Base-by-base conservation (phyloP, 371 early-diverging fungal genomes). In the Parasitella parasitica region DNA sequence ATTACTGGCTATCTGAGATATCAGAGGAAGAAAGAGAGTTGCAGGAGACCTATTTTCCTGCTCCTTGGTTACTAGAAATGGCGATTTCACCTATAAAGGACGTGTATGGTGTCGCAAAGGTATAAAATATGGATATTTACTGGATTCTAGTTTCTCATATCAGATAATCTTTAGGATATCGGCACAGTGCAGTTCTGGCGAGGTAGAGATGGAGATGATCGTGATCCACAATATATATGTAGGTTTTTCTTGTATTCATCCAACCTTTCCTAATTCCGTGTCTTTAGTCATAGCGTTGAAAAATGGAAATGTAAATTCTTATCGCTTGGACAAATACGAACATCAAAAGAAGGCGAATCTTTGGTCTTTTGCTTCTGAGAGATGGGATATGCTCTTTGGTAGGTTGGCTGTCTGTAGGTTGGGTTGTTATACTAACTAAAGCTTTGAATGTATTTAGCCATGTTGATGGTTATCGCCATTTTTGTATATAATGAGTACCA, bases 311-410 rank as follows among this genome's bases (percentile, higher is more conserved):
- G 56, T 74, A 4, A 54, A 66, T 49, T 68, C 75, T 2, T 74
- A 71, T 52, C 57, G 56, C 7, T 18, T 71, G 16, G 68, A 74
- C 54, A 26, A 65, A 24, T 54, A 53, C 11, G 75, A 74, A 37
- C 59, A 64, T 27, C 52, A 63, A 43, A 60, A 63, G 28, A 57
- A 46, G 13, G 46, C 63, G 1, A 59, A 71, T 41, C 61, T 74
- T 13, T 60, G 57, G 58, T 65, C 69, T 11, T 71, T 74, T 66
- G 59, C 65, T 36, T 54, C 60, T 32, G 63, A 71, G 22, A 65
- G 63, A 57, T 74, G 69, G 71, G 75, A 71, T 61, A 74, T 74
- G 71, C 35, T 74, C 1, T 66, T 66, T 46, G 71, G 75, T 74
- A 74, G 60, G 52, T 54, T 1, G 2, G 11, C 0, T 36, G 6